Conservation (phyloP, 1,139 yeast genomes). For the Hansenula lynferdii region DNA sequence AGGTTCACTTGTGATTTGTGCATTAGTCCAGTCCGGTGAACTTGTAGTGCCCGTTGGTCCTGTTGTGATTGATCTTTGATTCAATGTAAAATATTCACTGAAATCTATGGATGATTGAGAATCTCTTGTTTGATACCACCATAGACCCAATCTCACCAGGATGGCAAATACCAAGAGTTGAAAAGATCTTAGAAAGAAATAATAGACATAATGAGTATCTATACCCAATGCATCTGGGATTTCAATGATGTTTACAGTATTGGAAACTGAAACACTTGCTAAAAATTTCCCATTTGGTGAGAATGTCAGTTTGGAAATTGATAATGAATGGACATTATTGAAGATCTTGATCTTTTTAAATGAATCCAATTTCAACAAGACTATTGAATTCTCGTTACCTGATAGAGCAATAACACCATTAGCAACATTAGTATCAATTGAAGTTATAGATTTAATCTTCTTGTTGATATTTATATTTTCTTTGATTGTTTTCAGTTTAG, state of each 20-base stretch:
- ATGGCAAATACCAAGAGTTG: conserved; percentile 9
- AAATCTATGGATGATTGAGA: conserved; percentile 8
- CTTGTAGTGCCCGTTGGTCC: neutral
- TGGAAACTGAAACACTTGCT: conserved; percentile 80
- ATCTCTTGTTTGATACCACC: conserved; percentile 12
- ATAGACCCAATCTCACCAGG: conserved; percentile 8
- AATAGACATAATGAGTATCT: conserved; percentile 20
- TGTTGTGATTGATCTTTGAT: conserved; percentile 10
- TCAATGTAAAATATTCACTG: conserved; percentile 20
- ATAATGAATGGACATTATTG: conserved; percentile 64
- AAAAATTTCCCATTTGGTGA: conserved; percentile 65
- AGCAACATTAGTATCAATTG: conserved; percentile 47
- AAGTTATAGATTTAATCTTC: conserved; percentile 60
- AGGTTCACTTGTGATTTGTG: neutral
- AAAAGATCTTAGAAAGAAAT: conserved; percentile 16
- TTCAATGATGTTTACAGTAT: conserved; percentile 59
- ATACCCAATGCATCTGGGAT: conserved; percentile 40
- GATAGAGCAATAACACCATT: conserved; percentile 66
- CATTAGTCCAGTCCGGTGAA: neutral
- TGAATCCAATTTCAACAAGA: conserved; percentile 37
- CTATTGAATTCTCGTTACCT: conserved; percentile 67
- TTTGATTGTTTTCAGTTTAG: conserved; percentile 25
- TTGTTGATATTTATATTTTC: conserved; percentile 38
- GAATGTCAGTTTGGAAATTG: conserved; percentile 70
- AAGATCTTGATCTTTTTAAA: conserved; percentile 32